These are phyloP conservation scores for Geoglossum cookeanum DNA, from an alignment of 2,329 filamentous ascomycete species.

Conservation along the genomic window DNA sequence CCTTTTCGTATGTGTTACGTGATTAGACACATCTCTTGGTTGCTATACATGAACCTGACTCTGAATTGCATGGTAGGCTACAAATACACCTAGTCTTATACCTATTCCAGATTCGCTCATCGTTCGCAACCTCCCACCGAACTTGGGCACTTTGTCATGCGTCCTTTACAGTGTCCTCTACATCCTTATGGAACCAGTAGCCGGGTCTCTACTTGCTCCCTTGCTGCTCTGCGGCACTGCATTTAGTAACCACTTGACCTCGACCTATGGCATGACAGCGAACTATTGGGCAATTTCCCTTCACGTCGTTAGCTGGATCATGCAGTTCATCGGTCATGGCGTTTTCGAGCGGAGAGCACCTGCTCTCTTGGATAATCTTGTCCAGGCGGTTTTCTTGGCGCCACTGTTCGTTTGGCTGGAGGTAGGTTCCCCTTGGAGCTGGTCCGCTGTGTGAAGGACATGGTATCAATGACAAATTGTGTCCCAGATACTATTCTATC, in stretches of 20 bases:
- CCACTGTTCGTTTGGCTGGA: constrained; percentile 97
- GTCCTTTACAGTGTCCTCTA: constrained; percentile 60
- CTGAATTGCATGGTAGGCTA: constrained; percentile 24
- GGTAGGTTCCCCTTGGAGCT: background rate
- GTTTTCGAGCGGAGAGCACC: constrained; percentile 75
- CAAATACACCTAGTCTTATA: constrained; percentile 34
- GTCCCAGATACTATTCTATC: constrained; percentile 51
- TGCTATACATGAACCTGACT: background rate
- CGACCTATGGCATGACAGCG: constrained; percentile 37
- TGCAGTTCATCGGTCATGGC: constrained; percentile 84
- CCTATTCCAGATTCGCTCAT: constrained; percentile 33
- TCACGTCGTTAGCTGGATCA: constrained; percentile 61
- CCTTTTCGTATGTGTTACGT: constrained; percentile 39
- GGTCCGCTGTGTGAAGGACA: background rate
- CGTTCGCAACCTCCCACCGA: constrained; percentile 37
- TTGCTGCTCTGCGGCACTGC: constrained; percentile 61
- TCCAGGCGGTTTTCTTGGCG: constrained; percentile 81
- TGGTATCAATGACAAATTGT: background rate
- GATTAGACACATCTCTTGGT: no score
- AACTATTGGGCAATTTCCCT: constrained; percentile 48
- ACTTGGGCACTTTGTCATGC: constrained; percentile 36
- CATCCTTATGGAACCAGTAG: constrained; percentile 82
- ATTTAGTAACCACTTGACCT: constrained; percentile 53
- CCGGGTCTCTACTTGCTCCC: constrained; percentile 57
- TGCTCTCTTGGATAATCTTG: constrained; percentile 73